Evolutionary conservation across 2,329 filamentous ascomycete genomes (phyloP).

Genomic region (Leptosphaerulina australis): DNA sequence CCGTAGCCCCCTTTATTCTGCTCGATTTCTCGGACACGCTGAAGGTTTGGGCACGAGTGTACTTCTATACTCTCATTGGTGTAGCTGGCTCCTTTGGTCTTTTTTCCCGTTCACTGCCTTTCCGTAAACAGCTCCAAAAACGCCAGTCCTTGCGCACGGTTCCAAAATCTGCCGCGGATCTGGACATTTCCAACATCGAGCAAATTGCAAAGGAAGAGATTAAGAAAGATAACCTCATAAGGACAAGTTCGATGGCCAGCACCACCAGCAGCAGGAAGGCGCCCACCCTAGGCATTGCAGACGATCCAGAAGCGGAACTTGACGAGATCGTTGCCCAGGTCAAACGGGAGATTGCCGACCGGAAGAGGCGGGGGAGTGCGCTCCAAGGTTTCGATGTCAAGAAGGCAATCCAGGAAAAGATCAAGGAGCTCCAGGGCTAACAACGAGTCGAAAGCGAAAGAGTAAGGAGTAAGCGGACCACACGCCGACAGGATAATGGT

Average conservation of each 20-base stretch:
- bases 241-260: constrained; percentile 62
- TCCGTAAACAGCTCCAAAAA: constrained; percentile 50
- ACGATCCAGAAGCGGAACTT: constrained; percentile 75
- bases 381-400: constrained; percentile 46
- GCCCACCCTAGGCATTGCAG: constrained; percentile 77
- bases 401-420: constrained; percentile 46
- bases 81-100: constrained; percentile 70
- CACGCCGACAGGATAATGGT: too few relatives aligned
- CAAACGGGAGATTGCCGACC: constrained; percentile 70
- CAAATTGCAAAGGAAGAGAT: constrained; percentile 45
- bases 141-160: constrained; percentile 34
- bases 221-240: constrained; percentile 49
- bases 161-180: constrained; percentile 23
- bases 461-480: too few relatives aligned
- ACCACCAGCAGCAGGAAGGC: constrained; percentile 56
- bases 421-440: constrained; percentile 44
- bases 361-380: constrained; percentile 54
- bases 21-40: constrained; percentile 74
- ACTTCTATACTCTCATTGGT: constrained; percentile 82
- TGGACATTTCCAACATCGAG: constrained; percentile 38
- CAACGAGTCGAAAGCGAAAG: too few relatives aligned
- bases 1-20: constrained; percentile 82
- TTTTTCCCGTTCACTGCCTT: constrained; percentile 80
- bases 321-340: constrained; percentile 80
- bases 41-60: constrained; percentile 80